Base-by-base conservation (phyloP, 441 rosid species). In the Adansonia gregorii region DNA sequence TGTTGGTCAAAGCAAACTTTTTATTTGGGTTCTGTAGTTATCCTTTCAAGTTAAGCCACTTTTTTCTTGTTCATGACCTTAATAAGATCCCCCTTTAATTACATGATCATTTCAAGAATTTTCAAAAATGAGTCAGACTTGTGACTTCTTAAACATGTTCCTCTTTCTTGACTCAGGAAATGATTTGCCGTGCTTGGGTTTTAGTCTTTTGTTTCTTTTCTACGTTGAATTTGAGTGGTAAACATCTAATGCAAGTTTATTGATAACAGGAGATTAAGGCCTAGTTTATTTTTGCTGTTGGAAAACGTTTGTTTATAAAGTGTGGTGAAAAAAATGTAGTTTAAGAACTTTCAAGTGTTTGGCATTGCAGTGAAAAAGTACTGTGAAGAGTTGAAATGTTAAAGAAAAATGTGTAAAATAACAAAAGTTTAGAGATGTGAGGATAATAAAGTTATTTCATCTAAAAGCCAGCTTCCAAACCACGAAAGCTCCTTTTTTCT, bases 191-290 rank as follows among this genome's bases (percentile, higher is more conserved):
- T 61, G 5, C 17, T 35, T 27, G 43, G 67, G 43, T 31, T 31
- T 61, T 27, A 24, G 66, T 61, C 43, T 61, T 61, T 24, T 61
- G 43, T 61, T 61, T 61, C 66, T 61, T 61, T 11, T 61, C 41
- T 24, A 12, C 14, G 43, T 61, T 61, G 66, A 61, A 61, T 11
- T 61, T 12, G 65, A 61, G 39, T 12, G 66, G 15, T 61, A 61
- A 12, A 61, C 5, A 35, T 61, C 66, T 61, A 61, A 61, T 61
- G 43, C 66, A 24, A 61, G 66, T 61, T 61, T 61, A 61, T 61
- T 61, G 43, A 14, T 12, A 27, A 22, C 39, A 59, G 22, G 65
- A 4, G 15, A 35, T 5, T 35, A 35, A 35, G 39, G 39, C 39
- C 39, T 35, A 35, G 39, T 35, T 35, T 35, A 35, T 35, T 35